Percentiles rank a stretch among this genome's conserved stretches.
Conservation (phyloP, 2,329 filamentous ascomycete genomes). For the Colletotrichum somersetense region DNA sequence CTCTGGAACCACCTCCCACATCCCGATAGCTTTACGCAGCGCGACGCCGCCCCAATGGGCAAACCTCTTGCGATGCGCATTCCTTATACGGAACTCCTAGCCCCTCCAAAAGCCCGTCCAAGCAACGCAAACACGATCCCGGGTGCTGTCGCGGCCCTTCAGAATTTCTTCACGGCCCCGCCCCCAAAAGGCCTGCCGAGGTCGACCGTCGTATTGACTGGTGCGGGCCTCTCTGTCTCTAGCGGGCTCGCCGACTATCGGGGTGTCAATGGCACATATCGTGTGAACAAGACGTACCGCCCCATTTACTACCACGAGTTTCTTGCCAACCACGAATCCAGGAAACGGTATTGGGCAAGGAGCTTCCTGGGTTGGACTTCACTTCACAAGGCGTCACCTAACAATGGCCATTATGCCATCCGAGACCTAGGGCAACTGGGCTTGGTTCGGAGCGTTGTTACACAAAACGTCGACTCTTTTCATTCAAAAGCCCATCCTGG, state of each 20-base stretch:
- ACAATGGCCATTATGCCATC: constrained; percentile 83
- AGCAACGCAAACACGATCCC: constrained; percentile 74
- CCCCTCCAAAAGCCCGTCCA: constrained; percentile 81
- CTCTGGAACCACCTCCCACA: constrained; percentile 29
- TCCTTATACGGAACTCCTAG: constrained; percentile 87
- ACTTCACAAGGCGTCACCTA: constrained; percentile 82
- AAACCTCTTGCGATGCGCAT: constrained; percentile 82
- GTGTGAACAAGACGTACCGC: constrained; percentile 88
- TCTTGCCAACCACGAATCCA: constrained; percentile 80
- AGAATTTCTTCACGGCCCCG: constrained; percentile 78
- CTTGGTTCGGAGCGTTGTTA: constrained; percentile 81
- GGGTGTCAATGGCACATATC: constrained; percentile 90
- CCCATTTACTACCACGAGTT: constrained; percentile 97
- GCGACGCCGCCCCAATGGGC: constrained; percentile 62
- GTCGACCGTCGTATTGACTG: constrained; percentile 71
- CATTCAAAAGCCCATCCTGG: constrained; percentile 82
- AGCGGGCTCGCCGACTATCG: constrained; percentile 95
- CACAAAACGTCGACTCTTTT: constrained; percentile 98
- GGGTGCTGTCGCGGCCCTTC: constrained; percentile 82
- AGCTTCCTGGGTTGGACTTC: constrained; percentile 95
- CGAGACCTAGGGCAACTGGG: constrained; percentile 78
- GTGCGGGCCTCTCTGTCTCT: constrained; percentile 92
- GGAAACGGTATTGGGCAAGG: constrained; percentile 95
- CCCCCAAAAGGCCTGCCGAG: constrained; percentile 62
- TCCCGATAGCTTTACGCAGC: constrained; percentile 35